Conservation (phyloP, 257 asterid genomes). For the Fraxinus quadrangulata region DNA sequence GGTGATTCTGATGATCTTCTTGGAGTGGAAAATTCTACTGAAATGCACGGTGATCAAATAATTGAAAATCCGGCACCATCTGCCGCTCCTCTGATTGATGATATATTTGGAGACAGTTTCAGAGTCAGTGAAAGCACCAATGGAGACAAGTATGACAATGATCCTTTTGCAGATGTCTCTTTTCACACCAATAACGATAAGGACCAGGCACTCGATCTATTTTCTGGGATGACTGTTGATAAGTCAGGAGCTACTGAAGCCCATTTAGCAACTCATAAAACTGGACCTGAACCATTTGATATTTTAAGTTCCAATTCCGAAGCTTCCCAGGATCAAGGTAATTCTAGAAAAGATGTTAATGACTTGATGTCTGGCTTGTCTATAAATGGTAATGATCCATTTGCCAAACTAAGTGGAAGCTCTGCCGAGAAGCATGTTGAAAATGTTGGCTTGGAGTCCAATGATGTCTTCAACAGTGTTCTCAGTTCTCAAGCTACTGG, state of each 20-base stretch:
- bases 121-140: conserved; percentile 36
- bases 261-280: conserved; percentile 34
- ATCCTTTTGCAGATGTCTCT: conserved; percentile 95
- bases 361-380: conserved; percentile 65
- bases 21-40: conserved; percentile 45
- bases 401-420: conserved; percentile 43
- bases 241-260: conserved; percentile 43
- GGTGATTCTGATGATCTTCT: conserved; percentile 57
- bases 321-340: conserved; percentile 38
- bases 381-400: conserved; percentile 48
- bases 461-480: conserved; percentile 46
- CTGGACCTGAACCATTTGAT: conserved; percentile 63
- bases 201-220: conserved; percentile 55
- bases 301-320: conserved; percentile 56
- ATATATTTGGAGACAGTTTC: conserved; percentile 64
- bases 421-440: conserved; percentile 33
- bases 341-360: conserved; percentile 43
- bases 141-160: conserved; percentile 60
- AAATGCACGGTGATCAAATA: conserved; percentile 41
- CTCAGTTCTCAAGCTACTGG: conserved; percentile 60
- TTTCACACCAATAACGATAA: conserved; percentile 58
- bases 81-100: conserved; percentile 64
- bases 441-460: conserved; percentile 38
- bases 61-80: conserved; percentile 38
- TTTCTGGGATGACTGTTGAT: conserved; percentile 62